These are phyloP conservation scores for Aureobasidium pullulans DNA, from an alignment of 2,329 filamentous ascomycete species.

Conservation along the genomic window DNA sequence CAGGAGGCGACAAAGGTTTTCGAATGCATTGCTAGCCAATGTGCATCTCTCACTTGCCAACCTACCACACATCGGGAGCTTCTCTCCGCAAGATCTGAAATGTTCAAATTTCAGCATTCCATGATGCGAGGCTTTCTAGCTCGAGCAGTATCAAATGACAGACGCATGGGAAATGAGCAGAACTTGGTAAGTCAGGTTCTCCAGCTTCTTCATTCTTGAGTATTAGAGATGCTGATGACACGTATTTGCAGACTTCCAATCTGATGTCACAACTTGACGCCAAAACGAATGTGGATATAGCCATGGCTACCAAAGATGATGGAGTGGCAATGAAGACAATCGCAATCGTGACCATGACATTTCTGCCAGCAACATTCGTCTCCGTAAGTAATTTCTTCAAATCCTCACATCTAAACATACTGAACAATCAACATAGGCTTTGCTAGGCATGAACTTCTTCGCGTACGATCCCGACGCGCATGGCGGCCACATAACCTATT, in stretches of 20 bases:
- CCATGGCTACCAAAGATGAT: conserved; percentile 27
- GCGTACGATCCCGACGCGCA: neutral
- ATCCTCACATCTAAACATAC: neutral
- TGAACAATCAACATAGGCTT: neutral
- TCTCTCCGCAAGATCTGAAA: neutral
- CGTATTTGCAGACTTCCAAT: conserved; percentile 24
- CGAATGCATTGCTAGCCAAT: neutral
- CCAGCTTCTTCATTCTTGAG: neutral
- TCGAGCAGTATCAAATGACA: neutral
- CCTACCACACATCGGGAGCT: neutral
- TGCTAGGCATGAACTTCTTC: conserved; percentile 8
- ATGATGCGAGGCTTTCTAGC: conserved; percentile 2
- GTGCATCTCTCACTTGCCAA: neutral
- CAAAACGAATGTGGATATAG: conserved; percentile 12
- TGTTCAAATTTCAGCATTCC: neutral
- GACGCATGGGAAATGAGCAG: neutral
- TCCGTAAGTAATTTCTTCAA: neutral
- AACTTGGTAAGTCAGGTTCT: neutral
- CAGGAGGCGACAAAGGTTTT: neutral
- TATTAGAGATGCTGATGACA: neutral
- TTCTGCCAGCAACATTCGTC: conserved; percentile 26
- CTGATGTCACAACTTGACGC: conserved; percentile 34
- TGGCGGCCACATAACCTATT: neutral
- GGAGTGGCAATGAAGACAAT: conserved; percentile 34
- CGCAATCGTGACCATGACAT: conserved; percentile 31